These are phyloP conservation scores for Mayamaea pseudoterrestris DNA, from an alignment of 108 stramenopile genomes.

Conservation along the genomic window DNA sequence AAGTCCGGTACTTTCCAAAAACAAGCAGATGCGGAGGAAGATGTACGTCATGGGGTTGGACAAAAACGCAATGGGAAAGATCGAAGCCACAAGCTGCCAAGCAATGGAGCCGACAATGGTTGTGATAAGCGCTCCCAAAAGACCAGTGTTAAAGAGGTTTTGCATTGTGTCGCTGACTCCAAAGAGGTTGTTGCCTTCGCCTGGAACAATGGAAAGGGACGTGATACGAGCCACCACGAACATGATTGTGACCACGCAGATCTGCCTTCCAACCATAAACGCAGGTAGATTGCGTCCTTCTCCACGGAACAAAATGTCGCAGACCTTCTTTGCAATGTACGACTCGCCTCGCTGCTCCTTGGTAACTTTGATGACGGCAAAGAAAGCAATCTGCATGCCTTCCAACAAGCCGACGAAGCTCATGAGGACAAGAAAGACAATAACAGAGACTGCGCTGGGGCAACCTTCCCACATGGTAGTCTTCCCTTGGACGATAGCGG, in stretches of 20 bases:
- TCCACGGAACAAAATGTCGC: slow-evolving; percentile 37
- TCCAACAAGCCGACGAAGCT: slow-evolving; percentile 67
- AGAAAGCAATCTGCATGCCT: slow-evolving; percentile 83
- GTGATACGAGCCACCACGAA: slow-evolving; percentile 23
- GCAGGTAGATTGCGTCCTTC: slow-evolving; percentile 45
- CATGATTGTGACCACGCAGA: slow-evolving; percentile 14
- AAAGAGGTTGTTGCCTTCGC: slow-evolving; percentile 43
- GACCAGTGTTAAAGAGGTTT: slow-evolving; percentile 51
- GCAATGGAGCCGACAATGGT: slow-evolving; percentile 50
- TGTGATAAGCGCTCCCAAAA: slow-evolving; percentile 59
- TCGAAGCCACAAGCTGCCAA: slow-evolving; percentile 47
- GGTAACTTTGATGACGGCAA: slow-evolving; percentile 55
- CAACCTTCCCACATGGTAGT: slow-evolving; percentile 52
- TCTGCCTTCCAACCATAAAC: slow-evolving; percentile 51
- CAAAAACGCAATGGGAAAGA: slow-evolving; percentile 42
- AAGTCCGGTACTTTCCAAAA: slow-evolving; percentile 37
- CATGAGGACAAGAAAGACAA: slow-evolving; percentile 65
- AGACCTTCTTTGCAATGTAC: slow-evolving; percentile 17
- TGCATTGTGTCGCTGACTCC: slow-evolving; percentile 34
- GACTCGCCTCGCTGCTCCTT: slow-evolving; percentile 17
- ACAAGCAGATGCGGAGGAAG: slow-evolving; percentile 27
- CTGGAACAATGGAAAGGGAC: slow-evolving; percentile 7
- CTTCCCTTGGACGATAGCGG: slow-evolving; percentile 34
- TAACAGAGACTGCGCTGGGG: slow-evolving; percentile 29
- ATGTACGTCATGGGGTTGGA: slow-evolving; percentile 43